phyloP scores from a whole-genome alignment of 1,284 basidiomycete genomes.

The Sporisorium iseilematis-ciliati region DNA sequence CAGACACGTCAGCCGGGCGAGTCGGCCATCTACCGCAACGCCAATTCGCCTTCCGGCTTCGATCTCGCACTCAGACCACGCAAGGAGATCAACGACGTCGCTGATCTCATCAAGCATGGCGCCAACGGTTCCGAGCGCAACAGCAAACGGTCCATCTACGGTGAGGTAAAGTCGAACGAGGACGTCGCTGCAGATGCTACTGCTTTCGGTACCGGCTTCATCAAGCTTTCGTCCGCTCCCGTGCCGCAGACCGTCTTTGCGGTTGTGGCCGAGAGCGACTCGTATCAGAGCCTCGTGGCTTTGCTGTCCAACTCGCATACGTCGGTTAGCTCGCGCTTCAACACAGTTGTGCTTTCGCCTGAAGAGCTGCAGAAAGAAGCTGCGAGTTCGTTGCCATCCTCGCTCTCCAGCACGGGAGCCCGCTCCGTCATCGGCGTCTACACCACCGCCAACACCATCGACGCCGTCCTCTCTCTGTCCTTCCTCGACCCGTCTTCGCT shows the following conservation, averaged over 20 bases:
- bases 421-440: conserved; percentile 41
- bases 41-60: conserved; percentile 66
- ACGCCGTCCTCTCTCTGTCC: conserved; percentile 27
- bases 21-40: conserved; percentile 66
- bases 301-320: conserved; percentile 47
- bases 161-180: conserved; percentile 32
- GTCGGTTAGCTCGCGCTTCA: conserved; percentile 39
- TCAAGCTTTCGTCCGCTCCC: conserved; percentile 43
- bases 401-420: conserved; percentile 26
- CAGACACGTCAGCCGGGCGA: conserved; percentile 55
- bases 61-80: conserved; percentile 62
- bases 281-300: conserved; percentile 44
- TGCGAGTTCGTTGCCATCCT: conserved; percentile 22
- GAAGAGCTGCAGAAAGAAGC: conserved; percentile 15
- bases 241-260: conserved; percentile 39
- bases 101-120: conserved; percentile 49
- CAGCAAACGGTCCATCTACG: conserved; percentile 43
- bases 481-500: conserved; percentile 47
- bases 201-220: conserved; percentile 53
- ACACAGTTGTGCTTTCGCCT: conserved; percentile 44
- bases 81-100: conserved; percentile 50
- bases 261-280: conserved; percentile 39
- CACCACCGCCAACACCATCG: conserved; percentile 46
- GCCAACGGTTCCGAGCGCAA: conserved; percentile 34
- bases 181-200: conserved; percentile 50